These are phyloP conservation scores for Cytospora schulzeri DNA, from an alignment of 2,329 filamentous ascomycete species.

Conservation along the genomic window DNA sequence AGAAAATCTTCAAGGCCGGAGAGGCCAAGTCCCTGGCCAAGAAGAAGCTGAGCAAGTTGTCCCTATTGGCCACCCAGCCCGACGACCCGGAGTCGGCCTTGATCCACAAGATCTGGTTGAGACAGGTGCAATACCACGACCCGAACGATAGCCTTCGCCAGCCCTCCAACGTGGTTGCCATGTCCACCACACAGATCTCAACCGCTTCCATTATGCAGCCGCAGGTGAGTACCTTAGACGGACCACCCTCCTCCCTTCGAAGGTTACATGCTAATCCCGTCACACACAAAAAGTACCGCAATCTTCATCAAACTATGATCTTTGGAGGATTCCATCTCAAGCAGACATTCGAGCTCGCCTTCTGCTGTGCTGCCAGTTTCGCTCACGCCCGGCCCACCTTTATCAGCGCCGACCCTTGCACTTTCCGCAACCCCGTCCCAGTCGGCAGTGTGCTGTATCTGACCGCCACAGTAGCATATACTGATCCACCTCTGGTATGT, in stretches of 20 bases:
- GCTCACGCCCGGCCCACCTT: slow-evolving; percentile 71
- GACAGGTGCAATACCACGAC: slow-evolving; percentile 63
- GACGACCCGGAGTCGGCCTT: slow-evolving; percentile 71
- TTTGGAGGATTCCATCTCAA: slow-evolving; percentile 76
- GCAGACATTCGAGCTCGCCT: slow-evolving; percentile 75
- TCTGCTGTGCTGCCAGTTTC: slow-evolving; percentile 73
- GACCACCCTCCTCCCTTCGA: neutral
- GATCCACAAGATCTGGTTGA: slow-evolving; percentile 74
- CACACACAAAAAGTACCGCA: slow-evolving; percentile 19
- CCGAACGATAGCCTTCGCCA: slow-evolving; percentile 37
- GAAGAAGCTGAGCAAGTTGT: slow-evolving; percentile 62
- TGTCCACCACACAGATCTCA: slow-evolving; percentile 60
- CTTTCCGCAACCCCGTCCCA: slow-evolving; percentile 74
- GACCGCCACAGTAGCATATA: slow-evolving; percentile 72
- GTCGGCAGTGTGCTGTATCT: slow-evolving; percentile 75
- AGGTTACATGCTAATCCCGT: neutral
- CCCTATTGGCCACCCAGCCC: slow-evolving; percentile 67
- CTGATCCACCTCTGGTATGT: slow-evolving; percentile 57
- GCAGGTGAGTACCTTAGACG: slow-evolving; percentile 35
- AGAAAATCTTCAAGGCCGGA: slow-evolving; percentile 62
- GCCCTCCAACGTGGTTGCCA: slow-evolving; percentile 51
- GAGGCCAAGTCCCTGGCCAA: slow-evolving; percentile 62
- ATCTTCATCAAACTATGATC: slow-evolving; percentile 72
- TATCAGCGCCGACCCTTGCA: slow-evolving; percentile 71
- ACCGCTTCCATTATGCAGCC: slow-evolving; percentile 76